phyloP scores from a whole-genome alignment of 768 basidiomycete genomes.

The Chiua virens region DNA sequence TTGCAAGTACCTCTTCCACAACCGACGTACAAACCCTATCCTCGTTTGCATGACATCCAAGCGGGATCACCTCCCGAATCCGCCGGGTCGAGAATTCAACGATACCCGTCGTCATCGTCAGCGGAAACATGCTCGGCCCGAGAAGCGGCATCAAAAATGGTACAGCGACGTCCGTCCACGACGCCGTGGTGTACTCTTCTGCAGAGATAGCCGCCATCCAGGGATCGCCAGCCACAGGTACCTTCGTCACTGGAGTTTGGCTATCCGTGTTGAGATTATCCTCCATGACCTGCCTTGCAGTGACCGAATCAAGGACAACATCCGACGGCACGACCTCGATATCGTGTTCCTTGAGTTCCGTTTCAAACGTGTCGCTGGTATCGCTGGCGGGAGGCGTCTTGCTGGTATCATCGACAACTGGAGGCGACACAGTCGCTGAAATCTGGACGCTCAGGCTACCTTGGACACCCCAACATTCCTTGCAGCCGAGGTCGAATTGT shows the following conservation, averaged over 20 bases:
- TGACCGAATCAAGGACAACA: constrained; percentile 29
- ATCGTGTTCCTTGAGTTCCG: constrained; percentile 37
- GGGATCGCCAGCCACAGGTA: constrained; percentile 21
- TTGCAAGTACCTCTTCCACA: constrained; percentile 46
- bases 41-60: constrained; percentile 17
- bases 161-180: constrained; percentile 28
- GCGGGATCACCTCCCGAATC: constrained; percentile 46
- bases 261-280: constrained; percentile 26
- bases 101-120: constrained; percentile 59
- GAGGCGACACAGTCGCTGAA: constrained; percentile 1
- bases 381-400: not conserved
- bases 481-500: constrained; percentile 49
- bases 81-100: constrained; percentile 64
- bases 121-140: constrained; percentile 55
- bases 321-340: constrained; percentile 24
- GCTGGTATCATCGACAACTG: not conserved
- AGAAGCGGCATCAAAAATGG: constrained; percentile 41
- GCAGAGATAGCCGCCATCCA: constrained; percentile 24
- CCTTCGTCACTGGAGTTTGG: constrained; percentile 11
- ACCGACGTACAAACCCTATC: not conserved
- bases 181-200: constrained; percentile 26
- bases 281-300: constrained; percentile 30
- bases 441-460: constrained; percentile 30
- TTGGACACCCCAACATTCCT: constrained; percentile 48
- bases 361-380: constrained; percentile 33